These are phyloP conservation scores for Candida neerlandica DNA, from an alignment of 1,139 yeast genomes.

Conservation along the genomic window DNA sequence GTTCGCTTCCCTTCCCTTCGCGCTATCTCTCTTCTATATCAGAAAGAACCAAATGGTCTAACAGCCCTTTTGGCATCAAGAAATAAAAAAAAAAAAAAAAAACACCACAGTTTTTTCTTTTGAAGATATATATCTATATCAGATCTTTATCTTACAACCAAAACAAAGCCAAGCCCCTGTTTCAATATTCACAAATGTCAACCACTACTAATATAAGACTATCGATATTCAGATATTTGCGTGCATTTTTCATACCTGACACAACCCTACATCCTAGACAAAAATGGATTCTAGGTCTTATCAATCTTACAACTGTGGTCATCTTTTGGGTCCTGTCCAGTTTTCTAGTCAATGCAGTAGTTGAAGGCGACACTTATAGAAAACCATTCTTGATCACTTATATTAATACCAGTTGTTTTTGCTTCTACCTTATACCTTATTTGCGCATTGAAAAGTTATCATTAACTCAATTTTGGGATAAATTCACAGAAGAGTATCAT, in stretches of 20 bases:
- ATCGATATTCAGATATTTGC: slow-evolving; percentile 14
- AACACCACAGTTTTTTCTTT: slow-evolving; percentile 7
- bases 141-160: not conserved
- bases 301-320: slow-evolving; percentile 73
- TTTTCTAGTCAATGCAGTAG: slow-evolving; percentile 72
- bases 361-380: slow-evolving; percentile 68
- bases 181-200: not conserved
- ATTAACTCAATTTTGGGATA: slow-evolving; percentile 24
- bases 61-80: slow-evolving; percentile 2
- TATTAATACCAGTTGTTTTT: slow-evolving; percentile 82
- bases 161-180: not conserved
- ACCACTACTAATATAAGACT: slow-evolving; percentile 12
- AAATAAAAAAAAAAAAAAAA: not conserved
- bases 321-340: slow-evolving; percentile 88
- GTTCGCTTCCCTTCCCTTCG: too few relatives aligned
- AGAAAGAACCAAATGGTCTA: not conserved
- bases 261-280: slow-evolving; percentile 25
- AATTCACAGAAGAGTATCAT: slow-evolving; percentile 26
- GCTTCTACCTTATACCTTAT: slow-evolving; percentile 74
- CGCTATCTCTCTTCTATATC: too few relatives aligned
- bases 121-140: not conserved
- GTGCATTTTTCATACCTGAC: slow-evolving; percentile 20
- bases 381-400: slow-evolving; percentile 96
- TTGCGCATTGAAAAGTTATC: slow-evolving; percentile 28
- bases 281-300: slow-evolving; percentile 76